These are phyloP conservation scores for Pneumocystis canis DNA, from an alignment of 1,139 yeast genomes.

Conservation along the genomic window DNA sequence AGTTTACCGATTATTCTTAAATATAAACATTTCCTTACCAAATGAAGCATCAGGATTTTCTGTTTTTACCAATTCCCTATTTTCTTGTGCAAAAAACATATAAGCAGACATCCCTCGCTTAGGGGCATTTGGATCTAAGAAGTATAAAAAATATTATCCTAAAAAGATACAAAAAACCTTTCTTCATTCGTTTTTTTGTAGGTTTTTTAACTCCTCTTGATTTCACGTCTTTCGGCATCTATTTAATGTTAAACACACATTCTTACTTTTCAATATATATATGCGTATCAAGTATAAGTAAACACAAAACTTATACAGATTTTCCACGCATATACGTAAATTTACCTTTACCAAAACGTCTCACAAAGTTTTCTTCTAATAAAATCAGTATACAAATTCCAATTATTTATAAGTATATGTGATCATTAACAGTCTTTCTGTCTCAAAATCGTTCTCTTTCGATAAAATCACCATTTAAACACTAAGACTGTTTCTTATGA, in stretches of 20 bases:
- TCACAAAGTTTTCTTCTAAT: not conserved
- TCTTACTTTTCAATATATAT: not conserved
- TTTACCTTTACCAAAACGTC: not conserved
- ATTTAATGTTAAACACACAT: not conserved
- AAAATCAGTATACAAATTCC: not conserved
- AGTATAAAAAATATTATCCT: not conserved
- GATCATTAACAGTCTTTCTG: not conserved
- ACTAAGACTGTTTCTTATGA: not conserved
- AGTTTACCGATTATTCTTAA: not conserved
- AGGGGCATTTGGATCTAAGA: conserved; percentile 88
- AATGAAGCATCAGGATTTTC: conserved; percentile 90
- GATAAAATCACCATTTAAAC: not conserved
- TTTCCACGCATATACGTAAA: not conserved
- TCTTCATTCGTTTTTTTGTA: not conserved
- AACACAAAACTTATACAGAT: not conserved
- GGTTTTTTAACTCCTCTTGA: not conserved
- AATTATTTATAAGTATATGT: not conserved
- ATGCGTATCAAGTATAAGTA: not conserved
- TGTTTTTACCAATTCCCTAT: conserved; percentile 85
- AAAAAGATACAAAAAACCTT: not conserved
- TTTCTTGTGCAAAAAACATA: conserved; percentile 96
- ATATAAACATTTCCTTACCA: conserved; percentile 33
- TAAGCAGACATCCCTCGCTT: conserved; percentile 95
- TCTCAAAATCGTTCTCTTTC: not conserved
- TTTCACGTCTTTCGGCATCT: not conserved